phyloP scores from a whole-genome alignment of 1,284 basidiomycete genomes.

The Cryptococcus sp. region DNA sequence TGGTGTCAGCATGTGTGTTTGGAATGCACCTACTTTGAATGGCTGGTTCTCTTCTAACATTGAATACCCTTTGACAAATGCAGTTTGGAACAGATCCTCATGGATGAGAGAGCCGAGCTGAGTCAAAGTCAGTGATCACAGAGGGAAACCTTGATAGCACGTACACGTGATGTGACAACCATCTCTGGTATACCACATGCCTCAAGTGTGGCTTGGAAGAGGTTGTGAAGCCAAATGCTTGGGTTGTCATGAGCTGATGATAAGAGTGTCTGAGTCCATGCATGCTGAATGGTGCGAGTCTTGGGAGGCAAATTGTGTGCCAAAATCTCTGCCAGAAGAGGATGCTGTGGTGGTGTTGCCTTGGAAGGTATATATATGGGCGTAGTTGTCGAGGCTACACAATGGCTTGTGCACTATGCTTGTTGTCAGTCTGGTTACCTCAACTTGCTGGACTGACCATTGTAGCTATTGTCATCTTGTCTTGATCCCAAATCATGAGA shows the following conservation, averaged over 20 bases:
- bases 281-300: conserved; percentile 26
- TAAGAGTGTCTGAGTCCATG: conserved; percentile 37
- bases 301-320: conserved; percentile 29
- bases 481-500: conserved; percentile 17
- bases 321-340: conserved; percentile 35
- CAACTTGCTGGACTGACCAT: no score
- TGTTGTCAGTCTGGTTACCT: background rate
- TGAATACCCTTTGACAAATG: conserved; percentile 38
- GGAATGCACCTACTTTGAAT: conserved; percentile 28
- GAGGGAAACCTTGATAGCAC: conserved; percentile 2
- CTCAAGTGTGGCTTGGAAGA: conserved; percentile 39
- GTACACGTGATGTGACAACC: conserved; percentile 34
- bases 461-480: conserved; percentile 10
- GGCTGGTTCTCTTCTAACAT: conserved; percentile 26
- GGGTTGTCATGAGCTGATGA: conserved; percentile 28
- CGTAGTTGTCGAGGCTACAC: conserved; percentile 2
- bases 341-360: conserved; percentile 21
- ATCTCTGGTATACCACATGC: conserved; percentile 33
- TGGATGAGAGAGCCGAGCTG: conserved; percentile 38
- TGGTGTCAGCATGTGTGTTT: conserved; percentile 7
- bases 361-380: conserved; percentile 1
- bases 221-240: conserved; percentile 33
- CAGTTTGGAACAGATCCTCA: conserved; percentile 38
- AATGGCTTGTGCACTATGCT: background rate
- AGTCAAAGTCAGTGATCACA: background rate